These are phyloP conservation scores for Picochlorum sp. DNA, from an alignment of 139 green algal genomes.

Conservation along the genomic window DNA sequence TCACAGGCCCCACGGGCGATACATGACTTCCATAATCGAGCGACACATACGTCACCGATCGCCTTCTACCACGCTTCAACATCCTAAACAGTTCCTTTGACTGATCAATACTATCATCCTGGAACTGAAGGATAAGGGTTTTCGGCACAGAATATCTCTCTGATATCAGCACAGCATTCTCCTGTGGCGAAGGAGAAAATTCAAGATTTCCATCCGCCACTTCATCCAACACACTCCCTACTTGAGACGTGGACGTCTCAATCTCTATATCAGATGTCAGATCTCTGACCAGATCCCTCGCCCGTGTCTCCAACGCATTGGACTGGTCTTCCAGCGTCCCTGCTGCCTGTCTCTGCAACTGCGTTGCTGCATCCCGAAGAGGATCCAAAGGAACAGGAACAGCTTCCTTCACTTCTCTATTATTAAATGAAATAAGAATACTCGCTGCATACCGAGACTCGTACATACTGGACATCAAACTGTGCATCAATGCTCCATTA, in stretches of 20 bases:
- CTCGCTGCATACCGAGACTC: conserved; percentile 44
- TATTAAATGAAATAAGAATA: conserved; percentile 85
- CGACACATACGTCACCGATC: background rate
- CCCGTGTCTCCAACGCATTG: background rate
- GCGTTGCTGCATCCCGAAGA: conserved; percentile 31
- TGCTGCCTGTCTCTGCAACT: no score
- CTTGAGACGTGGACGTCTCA: conserved; percentile 71
- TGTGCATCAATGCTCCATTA: conserved; percentile 70
- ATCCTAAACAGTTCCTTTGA: conserved; percentile 49
- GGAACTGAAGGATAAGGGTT: conserved; percentile 83
- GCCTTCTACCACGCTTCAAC: conserved; percentile 22
- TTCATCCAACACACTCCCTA: conserved; percentile 72
- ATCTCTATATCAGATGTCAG: conserved; percentile 33
- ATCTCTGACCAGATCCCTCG: background rate
- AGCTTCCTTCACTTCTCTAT: conserved; percentile 45
- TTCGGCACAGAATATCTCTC: conserved; percentile 30
- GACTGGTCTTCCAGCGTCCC: background rate
- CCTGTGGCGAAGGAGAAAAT: conserved; percentile 68
- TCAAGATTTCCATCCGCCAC: conserved; percentile 56
- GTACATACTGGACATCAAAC: conserved; percentile 40
- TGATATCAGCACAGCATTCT: conserved; percentile 52
- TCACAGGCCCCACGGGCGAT: background rate
- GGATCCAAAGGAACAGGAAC: conserved; percentile 70
- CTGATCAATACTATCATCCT: conserved; percentile 79
- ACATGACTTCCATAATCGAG: background rate